Evolutionary conservation across 495 filamentous ascomycete species (phyloP), one percentile per base, ranked within the genome.

Genomic region (Penicillium malachiteum): DNA sequence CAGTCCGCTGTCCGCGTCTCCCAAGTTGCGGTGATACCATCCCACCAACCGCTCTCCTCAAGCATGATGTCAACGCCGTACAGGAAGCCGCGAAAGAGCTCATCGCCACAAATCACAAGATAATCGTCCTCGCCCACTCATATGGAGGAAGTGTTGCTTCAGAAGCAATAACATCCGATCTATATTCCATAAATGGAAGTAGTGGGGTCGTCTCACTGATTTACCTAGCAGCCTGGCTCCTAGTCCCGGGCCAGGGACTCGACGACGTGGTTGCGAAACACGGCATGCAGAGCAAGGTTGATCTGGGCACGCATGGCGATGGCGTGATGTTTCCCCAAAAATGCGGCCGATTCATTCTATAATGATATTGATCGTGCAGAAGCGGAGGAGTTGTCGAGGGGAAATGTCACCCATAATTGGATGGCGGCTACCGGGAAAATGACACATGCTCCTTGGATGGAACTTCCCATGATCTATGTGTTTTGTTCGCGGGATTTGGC

Each of bases 121-220:
- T 62, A n/a, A 21, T 62, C 10, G 57, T 59, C 17, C 21, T 59
- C n/a, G 57, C 57, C 14, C 57, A 59, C 32, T 55, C 52, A 33
- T 59, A 59, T n/a, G 57, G 57, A 12, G 57, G 57, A 7, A 51
- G 55, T 10, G 57, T 59, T 14, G 51, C 57, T 1, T 55, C 50
- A 21, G 52, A 59, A 13, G 57, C 57, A 7, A 55, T 59, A 10
- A 46, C 30, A 3, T 32, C 30, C 16, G 47, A 54, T 32, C 41
- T 59, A 21, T 59, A 59, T 52, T 35, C 57, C 11, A 21, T 11
- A 14, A 32, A 21, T 12, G 13, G 38, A 35, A 12, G 30, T 3
- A 49, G 38, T 0, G 56, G 56, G 16, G 37, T 55, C 16, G 57
- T 55, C 5, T 50, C 33, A 13, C 45, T 59, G 12, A 26, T 51